Evolutionary conservation across 345 rosid genomes (phyloP).

Genomic region (Bruguiera sexangula): DNA sequence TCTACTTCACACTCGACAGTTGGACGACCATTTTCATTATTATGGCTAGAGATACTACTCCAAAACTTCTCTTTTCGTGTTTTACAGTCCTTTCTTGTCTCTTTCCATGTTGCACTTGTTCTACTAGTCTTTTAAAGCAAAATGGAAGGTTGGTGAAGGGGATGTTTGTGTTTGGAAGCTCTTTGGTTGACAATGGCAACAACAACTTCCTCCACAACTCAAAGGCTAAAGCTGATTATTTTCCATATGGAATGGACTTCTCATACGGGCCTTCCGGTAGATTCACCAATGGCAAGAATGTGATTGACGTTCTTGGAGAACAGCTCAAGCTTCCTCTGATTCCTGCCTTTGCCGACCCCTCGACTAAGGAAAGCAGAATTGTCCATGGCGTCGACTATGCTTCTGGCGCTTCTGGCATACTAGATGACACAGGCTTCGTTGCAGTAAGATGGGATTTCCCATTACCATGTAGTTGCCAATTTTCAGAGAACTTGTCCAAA

Average conservation of each 20-base stretch:
- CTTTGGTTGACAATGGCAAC: slow-evolving; percentile 65
- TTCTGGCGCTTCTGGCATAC: slow-evolving; percentile 60
- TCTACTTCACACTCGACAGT: not conserved
- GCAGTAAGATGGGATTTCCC: slow-evolving; percentile 23
- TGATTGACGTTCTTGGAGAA: slow-evolving; percentile 45
- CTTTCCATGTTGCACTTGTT: not conserved
- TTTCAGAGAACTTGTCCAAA: no score
- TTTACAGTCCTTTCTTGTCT: slow-evolving; percentile 19
- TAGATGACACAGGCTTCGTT: slow-evolving; percentile 49
- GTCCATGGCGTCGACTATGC: slow-evolving; percentile 55
- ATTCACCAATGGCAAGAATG: slow-evolving; percentile 57
- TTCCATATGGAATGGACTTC: slow-evolving; percentile 62
- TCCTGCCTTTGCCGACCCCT: slow-evolving; percentile 44
- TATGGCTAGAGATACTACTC: not conserved
- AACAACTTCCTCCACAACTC: slow-evolving; percentile 46
- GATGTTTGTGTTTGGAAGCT: slow-evolving; percentile 71
- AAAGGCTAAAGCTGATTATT: slow-evolving; percentile 41
- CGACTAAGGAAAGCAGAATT: slow-evolving; percentile 35
- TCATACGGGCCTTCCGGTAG: slow-evolving; percentile 54
- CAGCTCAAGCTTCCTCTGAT: slow-evolving; percentile 40
- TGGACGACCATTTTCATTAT: not conserved
- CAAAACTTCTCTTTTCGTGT: not conserved
- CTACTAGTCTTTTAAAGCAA: not conserved
- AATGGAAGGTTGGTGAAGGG: slow-evolving; percentile 22
- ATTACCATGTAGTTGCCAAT: not conserved